Evolutionary conservation across 495 filamentous ascomycete species (phyloP), one percentile per base, ranked within the genome.

Genomic region (Baudoinia panamericana): DNA sequence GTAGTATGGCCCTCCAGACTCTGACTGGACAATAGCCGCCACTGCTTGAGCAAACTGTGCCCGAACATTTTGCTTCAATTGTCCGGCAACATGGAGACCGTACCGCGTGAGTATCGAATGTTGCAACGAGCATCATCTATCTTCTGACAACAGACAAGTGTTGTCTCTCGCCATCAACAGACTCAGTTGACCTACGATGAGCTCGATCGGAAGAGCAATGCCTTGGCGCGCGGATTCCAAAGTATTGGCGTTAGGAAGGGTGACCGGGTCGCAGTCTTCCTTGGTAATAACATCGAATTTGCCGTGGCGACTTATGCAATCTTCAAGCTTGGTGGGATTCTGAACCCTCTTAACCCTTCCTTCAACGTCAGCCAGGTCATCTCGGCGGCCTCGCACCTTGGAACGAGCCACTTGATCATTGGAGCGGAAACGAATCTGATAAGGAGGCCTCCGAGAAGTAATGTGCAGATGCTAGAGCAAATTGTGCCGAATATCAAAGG

Each of bases 301-400:
- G 82, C 81, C 3, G 73, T 78, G 56, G 71, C 73, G 12, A 92
- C 81, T 17, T 95, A 97, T 62, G 85, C 85, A 4, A 47, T 93
- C 16, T 93, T 90, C 60, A 95, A 97, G 58, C 69, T 95, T 2
- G 90, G 90, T 12, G 90, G 84, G 30, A 78, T 95, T 34, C 64
- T 95, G 74, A 77, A 93, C 1, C 90, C 90, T 1, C 66, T 97
- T 23, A 97, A 97, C 60, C 88, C 85, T 2, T 82, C 76, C 0
- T 97, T 95, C 69, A 94, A 85, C 52, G 62, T 70, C 15, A 55
- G 63, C 11, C 90, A 97, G 59, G 76, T 95, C 7, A 64, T 75
- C 12, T 63, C 84, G 1, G 90, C 86, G 0, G 63, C 95, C 11
- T 71, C 63, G 3, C 90, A 92, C 46, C 75, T 97, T 1, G 66